Conservation (phyloP, 768 basidiomycete genomes). For the Suillus ampliporus region DNA sequence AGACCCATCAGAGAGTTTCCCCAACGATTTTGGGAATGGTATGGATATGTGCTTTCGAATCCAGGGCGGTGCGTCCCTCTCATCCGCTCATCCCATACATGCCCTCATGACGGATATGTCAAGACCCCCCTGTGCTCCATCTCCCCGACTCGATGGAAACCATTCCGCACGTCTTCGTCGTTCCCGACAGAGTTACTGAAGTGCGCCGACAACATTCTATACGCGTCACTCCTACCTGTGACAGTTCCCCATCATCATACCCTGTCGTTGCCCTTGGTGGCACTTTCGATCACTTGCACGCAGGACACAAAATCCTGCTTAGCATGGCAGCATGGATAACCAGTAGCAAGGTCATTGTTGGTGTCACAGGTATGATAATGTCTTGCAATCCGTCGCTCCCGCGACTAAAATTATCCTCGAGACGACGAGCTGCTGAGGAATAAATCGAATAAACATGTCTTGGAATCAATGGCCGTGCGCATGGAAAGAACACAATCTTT, state of each 20-base stretch:
- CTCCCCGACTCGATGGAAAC: conserved; percentile 49
- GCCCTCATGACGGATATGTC: conserved; percentile 38
- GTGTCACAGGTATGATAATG: conserved; percentile 72
- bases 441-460: conserved; percentile 71
- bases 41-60: conserved; percentile 49
- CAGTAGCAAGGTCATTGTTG: conserved; percentile 81
- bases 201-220: conserved; percentile 11
- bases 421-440: conserved; percentile 73
- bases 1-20: conserved; percentile 53
- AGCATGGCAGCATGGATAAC: conserved; percentile 91
- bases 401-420: conserved; percentile 35
- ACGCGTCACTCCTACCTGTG: background rate
- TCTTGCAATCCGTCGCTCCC: conserved; percentile 12
- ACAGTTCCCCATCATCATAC: conserved; percentile 32
- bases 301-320: conserved; percentile 96
- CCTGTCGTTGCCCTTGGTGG: conserved; percentile 91
- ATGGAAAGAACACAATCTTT: conserved; percentile 67
- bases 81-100: conserved; percentile 12
- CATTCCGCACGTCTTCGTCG: conserved; percentile 36
- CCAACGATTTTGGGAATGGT: conserved; percentile 41
- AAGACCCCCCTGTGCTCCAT: conserved; percentile 25
- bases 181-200: conserved; percentile 19
- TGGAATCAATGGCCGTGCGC: conserved; percentile 67
- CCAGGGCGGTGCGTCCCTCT: conserved; percentile 47
- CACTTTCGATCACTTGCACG: conserved; percentile 97